Evolutionary conservation across 441 rosid species (phyloP).

Genomic region (Theobroma grandiflorum): DNA sequence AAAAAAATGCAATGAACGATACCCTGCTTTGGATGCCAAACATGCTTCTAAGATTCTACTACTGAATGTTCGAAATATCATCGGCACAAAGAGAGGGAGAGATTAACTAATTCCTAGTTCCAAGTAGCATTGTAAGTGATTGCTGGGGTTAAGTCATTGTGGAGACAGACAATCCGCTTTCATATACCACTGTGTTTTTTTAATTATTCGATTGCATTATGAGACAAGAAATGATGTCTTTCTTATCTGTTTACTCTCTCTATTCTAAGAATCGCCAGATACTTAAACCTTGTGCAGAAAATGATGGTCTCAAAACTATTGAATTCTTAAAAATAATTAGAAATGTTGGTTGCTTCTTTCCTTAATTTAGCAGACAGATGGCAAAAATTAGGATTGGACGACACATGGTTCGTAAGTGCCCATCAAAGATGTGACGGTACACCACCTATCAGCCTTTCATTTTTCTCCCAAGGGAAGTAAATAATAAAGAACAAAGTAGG

Average conservation of each 20-base stretch:
- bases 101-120: too few relatives aligned
- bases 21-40: not conserved
- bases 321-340: not conserved
- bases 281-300: not conserved
- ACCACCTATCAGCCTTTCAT: conserved; percentile 26
- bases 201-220: not conserved
- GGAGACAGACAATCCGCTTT: too few relatives aligned
- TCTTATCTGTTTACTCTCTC: too few relatives aligned
- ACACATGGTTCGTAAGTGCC: not conserved
- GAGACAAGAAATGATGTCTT: not conserved
- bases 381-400: not conserved
- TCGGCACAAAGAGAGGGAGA: too few relatives aligned
- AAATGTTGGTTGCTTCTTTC: not conserved
- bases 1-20: not conserved
- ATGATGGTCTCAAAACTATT: not conserved
- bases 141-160: not conserved
- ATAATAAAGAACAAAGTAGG: not conserved
- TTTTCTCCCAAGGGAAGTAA: conserved; percentile 34
- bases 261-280: not conserved
- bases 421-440: conserved; percentile 31
- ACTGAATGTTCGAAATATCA: not conserved
- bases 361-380: conserved; percentile 4
- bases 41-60: not conserved
- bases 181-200: too few relatives aligned
- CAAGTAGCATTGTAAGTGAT: too few relatives aligned